Conservation (phyloP, 345 rosid species). For the Citrus australasica region DNA sequence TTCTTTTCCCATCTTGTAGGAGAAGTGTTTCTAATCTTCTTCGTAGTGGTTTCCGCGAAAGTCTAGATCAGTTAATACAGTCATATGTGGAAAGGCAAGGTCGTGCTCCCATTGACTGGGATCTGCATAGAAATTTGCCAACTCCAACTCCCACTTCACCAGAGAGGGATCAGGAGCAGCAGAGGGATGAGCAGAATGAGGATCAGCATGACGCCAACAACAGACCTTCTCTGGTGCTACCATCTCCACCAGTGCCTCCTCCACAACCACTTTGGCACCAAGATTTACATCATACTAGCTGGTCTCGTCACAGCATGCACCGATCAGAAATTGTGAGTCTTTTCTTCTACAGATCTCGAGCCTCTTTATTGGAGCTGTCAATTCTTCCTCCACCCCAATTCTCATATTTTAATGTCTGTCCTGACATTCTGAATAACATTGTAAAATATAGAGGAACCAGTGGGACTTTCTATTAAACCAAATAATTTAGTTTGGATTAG, state of each 20-base stretch:
- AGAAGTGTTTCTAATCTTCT: slow-evolving; percentile 97
- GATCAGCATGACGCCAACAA: slow-evolving; percentile 42
- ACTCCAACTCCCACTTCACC: slow-evolving; percentile 57
- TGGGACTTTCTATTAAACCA: background rate
- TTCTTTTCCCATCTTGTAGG: slow-evolving; percentile 39
- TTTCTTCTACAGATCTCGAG: slow-evolving; percentile 1
- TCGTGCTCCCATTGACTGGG: slow-evolving; percentile 90
- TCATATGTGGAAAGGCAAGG: slow-evolving; percentile 93
- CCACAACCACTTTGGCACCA: slow-evolving; percentile 97
- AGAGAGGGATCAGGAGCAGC: slow-evolving; percentile 61
- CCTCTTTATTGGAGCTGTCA: background rate
- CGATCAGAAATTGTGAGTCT: slow-evolving; percentile 86
- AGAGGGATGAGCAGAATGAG: slow-evolving; percentile 56
- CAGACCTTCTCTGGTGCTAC: slow-evolving; percentile 65
- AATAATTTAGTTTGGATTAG: background rate
- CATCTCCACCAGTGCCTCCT: slow-evolving; percentile 87
- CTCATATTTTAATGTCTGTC: slow-evolving; percentile 4
- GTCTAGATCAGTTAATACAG: slow-evolving; percentile 91
- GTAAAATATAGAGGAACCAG: background rate
- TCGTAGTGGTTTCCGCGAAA: slow-evolving; percentile 98
- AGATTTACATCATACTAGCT: slow-evolving; percentile 72
- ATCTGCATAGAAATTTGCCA: slow-evolving; percentile 73
- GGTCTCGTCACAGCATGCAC: slow-evolving; percentile 89
- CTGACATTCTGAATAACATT: background rate
- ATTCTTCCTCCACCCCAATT: background rate